These are phyloP conservation scores for Pascua guehoae DNA, from an alignment of 1,284 basidiomycete species.

Conservation along the genomic window DNA sequence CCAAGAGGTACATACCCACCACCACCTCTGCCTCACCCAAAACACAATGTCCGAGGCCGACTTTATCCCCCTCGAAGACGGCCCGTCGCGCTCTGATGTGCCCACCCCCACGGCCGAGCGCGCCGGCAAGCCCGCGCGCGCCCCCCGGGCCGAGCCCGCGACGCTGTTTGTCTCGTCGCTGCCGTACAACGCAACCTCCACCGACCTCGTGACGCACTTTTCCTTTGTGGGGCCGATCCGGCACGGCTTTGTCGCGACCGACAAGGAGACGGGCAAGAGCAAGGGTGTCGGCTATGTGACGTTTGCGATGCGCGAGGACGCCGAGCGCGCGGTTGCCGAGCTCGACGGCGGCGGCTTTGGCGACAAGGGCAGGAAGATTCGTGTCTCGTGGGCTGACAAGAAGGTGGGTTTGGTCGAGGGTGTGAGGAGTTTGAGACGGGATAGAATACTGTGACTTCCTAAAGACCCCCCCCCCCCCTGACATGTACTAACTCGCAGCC, in stretches of 20 bases:
- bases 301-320: constrained; percentile 86
- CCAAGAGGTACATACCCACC: too few relatives aligned
- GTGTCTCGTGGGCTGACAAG: constrained; percentile 73
- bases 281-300: constrained; percentile 99
- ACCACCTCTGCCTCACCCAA: neutral
- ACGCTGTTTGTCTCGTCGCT: constrained; percentile 55
- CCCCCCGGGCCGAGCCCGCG: constrained; percentile 4
- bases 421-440: too few relatives aligned
- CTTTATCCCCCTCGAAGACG: constrained; percentile 32
- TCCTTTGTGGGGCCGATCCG: constrained; percentile 92
- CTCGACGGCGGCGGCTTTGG: constrained; percentile 56
- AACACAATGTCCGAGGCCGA: constrained; percentile 33
- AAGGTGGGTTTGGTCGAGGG: constrained; percentile 56
- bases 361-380: constrained; percentile 61
- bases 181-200: constrained; percentile 83
- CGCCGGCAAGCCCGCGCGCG: neutral
- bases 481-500: constrained; percentile 4
- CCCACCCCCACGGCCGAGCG: neutral
- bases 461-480: too few relatives aligned
- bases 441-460: neutral
- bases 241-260: constrained; percentile 85
- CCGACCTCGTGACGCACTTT: constrained; percentile 86
- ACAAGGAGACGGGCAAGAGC: constrained; percentile 66
- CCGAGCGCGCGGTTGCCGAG: constrained; percentile 64
- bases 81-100: neutral